A percentile compares a stretch with the other conserved stretches of the same genome.
Evolutionary conservation across 164 flowering plant species (phyloP).

Genomic region (Tinospora cordifolia): DNA sequence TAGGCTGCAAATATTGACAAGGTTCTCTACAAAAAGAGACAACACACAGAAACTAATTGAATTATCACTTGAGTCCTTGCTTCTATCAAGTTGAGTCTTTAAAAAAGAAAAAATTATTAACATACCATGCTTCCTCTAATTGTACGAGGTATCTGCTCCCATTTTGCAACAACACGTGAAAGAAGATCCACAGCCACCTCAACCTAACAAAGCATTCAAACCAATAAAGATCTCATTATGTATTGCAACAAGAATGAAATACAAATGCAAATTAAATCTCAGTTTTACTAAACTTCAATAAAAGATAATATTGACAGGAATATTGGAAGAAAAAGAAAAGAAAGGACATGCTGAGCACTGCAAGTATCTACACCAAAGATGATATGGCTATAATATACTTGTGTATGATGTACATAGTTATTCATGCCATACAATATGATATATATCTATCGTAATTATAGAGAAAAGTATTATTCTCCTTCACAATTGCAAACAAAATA

Average conservation of each 20-base stretch:
- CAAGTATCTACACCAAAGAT: not conserved
- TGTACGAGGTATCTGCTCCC: conserved; percentile 59
- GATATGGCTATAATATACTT: not conserved
- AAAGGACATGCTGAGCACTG: not conserved
- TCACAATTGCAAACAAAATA: too few relatives aligned
- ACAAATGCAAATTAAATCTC: not conserved
- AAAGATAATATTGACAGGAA: too few relatives aligned
- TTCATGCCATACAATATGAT: too few relatives aligned
- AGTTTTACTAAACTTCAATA: too few relatives aligned
- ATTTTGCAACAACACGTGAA: conserved; percentile 26
- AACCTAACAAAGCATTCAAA: conserved; percentile 34
- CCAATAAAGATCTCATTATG: not conserved
- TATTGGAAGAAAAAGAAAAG: too few relatives aligned
- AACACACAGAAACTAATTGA: not conserved
- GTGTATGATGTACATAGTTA: too few relatives aligned
- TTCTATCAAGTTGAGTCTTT: not conserved
- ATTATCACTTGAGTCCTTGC: not conserved
- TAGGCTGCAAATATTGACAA: not conserved
- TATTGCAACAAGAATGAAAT: not conserved
- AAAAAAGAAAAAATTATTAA: not conserved
- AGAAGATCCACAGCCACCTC: conserved; percentile 43
- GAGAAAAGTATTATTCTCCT: too few relatives aligned
- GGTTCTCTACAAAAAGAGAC: not conserved
- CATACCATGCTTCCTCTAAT: conserved; percentile 61
- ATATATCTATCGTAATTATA: too few relatives aligned